phyloP scores from a whole-genome alignment of 2,329 filamentous ascomycete species.

The Penicillium sp. region DNA sequence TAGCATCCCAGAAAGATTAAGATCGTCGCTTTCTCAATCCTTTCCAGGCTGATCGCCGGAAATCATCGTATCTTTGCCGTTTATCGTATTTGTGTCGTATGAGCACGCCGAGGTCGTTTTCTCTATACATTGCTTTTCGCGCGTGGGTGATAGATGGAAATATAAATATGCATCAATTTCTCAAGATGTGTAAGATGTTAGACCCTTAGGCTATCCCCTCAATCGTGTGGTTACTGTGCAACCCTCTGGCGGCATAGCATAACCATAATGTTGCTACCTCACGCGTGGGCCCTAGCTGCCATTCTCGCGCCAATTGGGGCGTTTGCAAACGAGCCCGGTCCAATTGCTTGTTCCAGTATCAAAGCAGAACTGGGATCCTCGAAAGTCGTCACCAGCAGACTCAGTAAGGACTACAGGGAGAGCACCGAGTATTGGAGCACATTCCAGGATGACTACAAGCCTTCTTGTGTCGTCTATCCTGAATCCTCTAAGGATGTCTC shows the following conservation, averaged over 20 bases:
- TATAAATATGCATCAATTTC: background rate
- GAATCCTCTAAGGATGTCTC: slow-evolving; percentile 29
- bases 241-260: background rate
- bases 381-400: slow-evolving; percentile 18
- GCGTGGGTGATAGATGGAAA: background rate
- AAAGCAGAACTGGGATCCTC: slow-evolving; percentile 47
- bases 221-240: background rate
- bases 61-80: background rate
- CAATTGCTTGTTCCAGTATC: slow-evolving; percentile 48
- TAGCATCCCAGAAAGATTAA: background rate
- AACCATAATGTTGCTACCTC: slow-evolving; percentile 9
- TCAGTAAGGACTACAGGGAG: slow-evolving; percentile 19
- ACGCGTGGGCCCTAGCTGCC: slow-evolving; percentile 6
- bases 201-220: background rate
- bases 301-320: slow-evolving; percentile 14
- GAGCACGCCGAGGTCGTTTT: slow-evolving; percentile 5
- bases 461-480: slow-evolving; percentile 29
- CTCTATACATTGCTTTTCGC: background rate
- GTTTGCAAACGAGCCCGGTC: slow-evolving; percentile 8
- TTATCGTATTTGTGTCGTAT: slow-evolving; percentile 20
- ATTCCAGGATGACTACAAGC: slow-evolving; percentile 25
- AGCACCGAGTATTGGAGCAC: slow-evolving; percentile 30
- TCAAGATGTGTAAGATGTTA: background rate
- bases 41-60: background rate
- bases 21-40: background rate